Percentiles rank a stretch among this genome's conserved stretches.
These are phyloP conservation scores for Eremochloa ophiuroides DNA, from an alignment of 176 grass and related monocot genomes.

Conservation along the genomic window DNA sequence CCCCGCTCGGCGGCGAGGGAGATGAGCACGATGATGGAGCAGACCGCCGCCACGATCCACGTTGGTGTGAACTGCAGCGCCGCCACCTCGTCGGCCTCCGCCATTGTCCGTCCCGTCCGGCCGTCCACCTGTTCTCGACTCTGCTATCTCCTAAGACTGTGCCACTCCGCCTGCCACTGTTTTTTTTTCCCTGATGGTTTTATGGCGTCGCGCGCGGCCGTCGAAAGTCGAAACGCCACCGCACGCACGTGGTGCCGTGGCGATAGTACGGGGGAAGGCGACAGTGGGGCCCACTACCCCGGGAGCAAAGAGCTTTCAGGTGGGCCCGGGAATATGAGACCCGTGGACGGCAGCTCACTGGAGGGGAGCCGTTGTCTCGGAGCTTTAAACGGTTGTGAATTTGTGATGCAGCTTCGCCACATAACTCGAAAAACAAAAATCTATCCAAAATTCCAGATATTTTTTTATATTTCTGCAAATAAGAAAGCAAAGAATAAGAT, in stretches of 20 bases:
- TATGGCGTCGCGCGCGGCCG: neutral
- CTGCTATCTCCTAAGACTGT: neutral
- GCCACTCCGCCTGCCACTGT: too few relatives aligned
- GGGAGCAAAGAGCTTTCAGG: neutral
- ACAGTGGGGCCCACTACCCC: neutral
- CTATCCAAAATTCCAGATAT: too few relatives aligned
- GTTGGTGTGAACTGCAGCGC: slow-evolving; percentile 83
- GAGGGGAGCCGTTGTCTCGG: neutral
- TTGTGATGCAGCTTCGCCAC: neutral
- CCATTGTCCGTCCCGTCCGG: neutral
- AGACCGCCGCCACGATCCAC: slow-evolving; percentile 87
- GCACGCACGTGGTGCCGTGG: neutral
- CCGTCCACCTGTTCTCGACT: neutral
- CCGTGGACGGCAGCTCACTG: neutral
- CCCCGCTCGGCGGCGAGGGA: slow-evolving; percentile 72
- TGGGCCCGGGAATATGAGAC: neutral
- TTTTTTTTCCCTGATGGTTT: neutral
- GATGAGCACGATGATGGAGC: slow-evolving; percentile 65
- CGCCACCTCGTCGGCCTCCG: slow-evolving; percentile 20
- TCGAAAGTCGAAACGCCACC: neutral
- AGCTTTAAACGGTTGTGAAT: neutral
- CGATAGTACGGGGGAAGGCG: neutral
- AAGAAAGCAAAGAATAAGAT: neutral
- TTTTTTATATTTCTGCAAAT: neutral
- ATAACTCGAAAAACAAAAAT: neutral